Percentiles rank a stretch among this genome's conserved stretches.
These are phyloP conservation scores for Penicillium capsulatum DNA, from an alignment of 2,329 filamentous ascomycete species.

Conservation along the genomic window DNA sequence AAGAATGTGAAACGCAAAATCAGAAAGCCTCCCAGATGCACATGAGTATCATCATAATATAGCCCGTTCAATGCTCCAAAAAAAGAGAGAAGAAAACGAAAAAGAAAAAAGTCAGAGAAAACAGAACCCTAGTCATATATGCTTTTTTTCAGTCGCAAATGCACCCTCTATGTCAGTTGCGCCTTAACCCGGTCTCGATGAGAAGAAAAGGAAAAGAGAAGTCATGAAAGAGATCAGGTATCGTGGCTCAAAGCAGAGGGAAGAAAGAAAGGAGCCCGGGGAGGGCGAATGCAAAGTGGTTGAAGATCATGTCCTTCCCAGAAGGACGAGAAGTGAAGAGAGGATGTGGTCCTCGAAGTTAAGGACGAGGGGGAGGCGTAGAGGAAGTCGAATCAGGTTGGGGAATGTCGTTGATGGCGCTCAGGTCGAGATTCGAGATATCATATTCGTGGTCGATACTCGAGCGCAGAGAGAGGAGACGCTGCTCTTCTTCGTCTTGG, in stretches of 20 bases:
- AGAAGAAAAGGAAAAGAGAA: conserved; percentile 9
- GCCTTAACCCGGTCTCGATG: conserved; percentile 26
- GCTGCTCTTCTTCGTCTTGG: conserved; percentile 31
- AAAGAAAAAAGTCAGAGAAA: conserved; percentile 14
- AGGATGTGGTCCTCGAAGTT: conserved; percentile 2
- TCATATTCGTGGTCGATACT: conserved; percentile 34
- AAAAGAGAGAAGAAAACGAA: conserved; percentile 17
- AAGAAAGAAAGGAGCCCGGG: conserved; percentile 3
- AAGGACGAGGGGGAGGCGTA: conserved; percentile 5
- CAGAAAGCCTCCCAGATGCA: conserved; percentile 36
- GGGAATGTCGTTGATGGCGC: conserved; percentile 10
- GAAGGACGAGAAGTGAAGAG: conserved; percentile 12
- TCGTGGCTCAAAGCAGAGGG: conserved; percentile 15
- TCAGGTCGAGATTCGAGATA: conserved; percentile 25
- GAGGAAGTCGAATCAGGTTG: conserved; percentile 9
- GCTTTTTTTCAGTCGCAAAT: conserved; percentile 32
- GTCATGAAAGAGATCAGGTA: conserved; percentile 16
- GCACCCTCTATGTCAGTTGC: conserved; percentile 36
- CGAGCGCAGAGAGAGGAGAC: conserved; percentile 35
- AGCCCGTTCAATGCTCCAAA: conserved; percentile 29
- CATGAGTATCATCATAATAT: conserved; percentile 29
- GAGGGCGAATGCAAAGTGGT: conserved; percentile 3
- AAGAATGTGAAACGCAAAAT: conserved; percentile 4
- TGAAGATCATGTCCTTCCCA: conserved; percentile 14
- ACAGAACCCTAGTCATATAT: conserved; percentile 23